A percentile compares a stretch with the other conserved stretches of the same genome.
phyloP scores from a whole-genome alignment of 306 rosid genomes.

The Glycine soja region DNA sequence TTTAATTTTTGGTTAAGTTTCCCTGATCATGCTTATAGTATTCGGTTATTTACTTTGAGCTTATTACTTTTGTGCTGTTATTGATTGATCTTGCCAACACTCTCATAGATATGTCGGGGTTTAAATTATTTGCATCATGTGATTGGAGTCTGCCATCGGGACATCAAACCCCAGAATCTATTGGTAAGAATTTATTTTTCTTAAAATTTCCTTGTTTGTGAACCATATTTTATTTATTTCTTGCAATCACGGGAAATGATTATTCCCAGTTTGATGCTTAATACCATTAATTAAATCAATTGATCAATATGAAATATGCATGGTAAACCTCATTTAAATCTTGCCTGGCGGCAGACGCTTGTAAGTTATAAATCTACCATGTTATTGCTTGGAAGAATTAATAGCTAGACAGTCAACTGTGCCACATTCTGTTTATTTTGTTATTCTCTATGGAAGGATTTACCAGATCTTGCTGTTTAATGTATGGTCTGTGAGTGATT shows the following conservation, averaged over 20 bases:
- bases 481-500: background rate
- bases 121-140: slow-evolving; percentile 89
- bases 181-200: slow-evolving; percentile 61
- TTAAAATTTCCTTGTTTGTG: slow-evolving; percentile 25
- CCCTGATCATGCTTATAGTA: background rate
- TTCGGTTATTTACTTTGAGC: slow-evolving; percentile 10
- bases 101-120: slow-evolving; percentile 81
- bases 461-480: too few species aligned
- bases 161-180: slow-evolving; percentile 95
- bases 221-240: background rate
- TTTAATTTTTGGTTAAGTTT: background rate
- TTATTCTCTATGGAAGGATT: background rate
- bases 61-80: background rate
- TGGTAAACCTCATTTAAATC: slow-evolving; percentile 5
- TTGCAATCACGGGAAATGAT: slow-evolving; percentile 5
- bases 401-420: background rate
- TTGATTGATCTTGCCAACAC: slow-evolving; percentile 31
- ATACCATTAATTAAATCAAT: background rate
- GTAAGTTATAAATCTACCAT: background rate
- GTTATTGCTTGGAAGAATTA: background rate
- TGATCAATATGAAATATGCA: slow-evolving; percentile 5
- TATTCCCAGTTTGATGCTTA: background rate
- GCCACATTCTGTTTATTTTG: slow-evolving; percentile 8
- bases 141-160: slow-evolving; percentile 91
- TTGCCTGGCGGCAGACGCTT: background rate